Evolutionary conservation across 169 alveolate genomes (phyloP), one percentile per base, ranked within the genome.

Genomic region (Eimeria necatrix): DNA sequence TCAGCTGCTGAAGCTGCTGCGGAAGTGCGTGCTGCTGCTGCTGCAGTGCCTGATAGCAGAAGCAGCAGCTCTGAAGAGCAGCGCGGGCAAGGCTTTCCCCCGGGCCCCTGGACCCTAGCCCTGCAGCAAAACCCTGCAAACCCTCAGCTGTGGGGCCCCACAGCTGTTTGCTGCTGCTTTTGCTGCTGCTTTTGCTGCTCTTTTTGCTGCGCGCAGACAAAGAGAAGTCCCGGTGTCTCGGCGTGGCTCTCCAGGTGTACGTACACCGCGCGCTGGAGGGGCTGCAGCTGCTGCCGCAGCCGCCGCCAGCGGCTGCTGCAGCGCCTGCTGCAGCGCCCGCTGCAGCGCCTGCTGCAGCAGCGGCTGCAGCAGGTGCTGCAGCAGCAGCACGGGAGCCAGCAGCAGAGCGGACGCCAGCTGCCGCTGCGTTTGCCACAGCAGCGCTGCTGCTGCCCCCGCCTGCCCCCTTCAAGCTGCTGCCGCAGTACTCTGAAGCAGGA

Each of bases 1-100:
- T n/a, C n/a, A n/a, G 85, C 85, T 73, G 85, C 56, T 73, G 24
- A 53, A 49, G 9, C 32, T 73, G 85, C 56, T 73, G n/a, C 22
- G 24, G 59, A 26, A 4, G 24, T 53, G 85, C 53, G 85, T 73
- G 51, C 56, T 41, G 51, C 85, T 73, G 56, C 85, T 73, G 85
- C 85, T 73, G 60, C 51, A 41, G 56, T 73, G 85, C 14, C 51
- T 73, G 9, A 41, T 73, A 73, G 59, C 85, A 26, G 85, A 46
- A 73, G 51, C 85, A 26, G 24, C 85, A 9, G 32, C 9, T 22
- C 46, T 53, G n/a, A 46, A 73, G 24, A 49, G 46, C 85, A 73
- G 85, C 56, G 32, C 60, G 1, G 85, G 85, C 59, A 73, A 73
- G 85, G 10, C 83, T 26, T 4, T 6, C 24, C 5, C 4, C 26